Percentiles rank a stretch among this genome's conserved stretches.
These are phyloP conservation scores for Malassezia dermatis DNA, from an alignment of 1,284 basidiomycete genomes.

Conservation along the genomic window DNA sequence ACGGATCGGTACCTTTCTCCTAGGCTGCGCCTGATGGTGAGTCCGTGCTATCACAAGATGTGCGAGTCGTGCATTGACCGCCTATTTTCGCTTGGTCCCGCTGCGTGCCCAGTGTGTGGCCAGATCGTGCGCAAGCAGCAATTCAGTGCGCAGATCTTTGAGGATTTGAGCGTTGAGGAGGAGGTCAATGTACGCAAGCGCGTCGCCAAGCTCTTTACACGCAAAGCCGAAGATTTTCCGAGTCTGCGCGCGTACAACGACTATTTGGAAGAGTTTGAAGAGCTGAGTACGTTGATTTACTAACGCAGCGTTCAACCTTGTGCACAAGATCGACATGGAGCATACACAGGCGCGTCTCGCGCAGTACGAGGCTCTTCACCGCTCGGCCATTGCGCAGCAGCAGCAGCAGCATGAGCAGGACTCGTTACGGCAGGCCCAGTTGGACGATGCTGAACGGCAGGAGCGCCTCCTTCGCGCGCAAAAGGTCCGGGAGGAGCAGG, in stretches of 20 bases:
- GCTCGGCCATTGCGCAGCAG: constrained; percentile 26
- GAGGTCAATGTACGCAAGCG: constrained; percentile 80
- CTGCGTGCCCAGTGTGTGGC: constrained; percentile 86
- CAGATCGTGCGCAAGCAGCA: constrained; percentile 82
- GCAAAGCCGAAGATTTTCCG: constrained; percentile 76
- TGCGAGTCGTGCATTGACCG: constrained; percentile 70
- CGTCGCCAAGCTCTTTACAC: constrained; percentile 75
- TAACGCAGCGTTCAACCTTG: constrained; percentile 76
- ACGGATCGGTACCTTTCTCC: constrained; percentile 93
- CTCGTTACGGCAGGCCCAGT: constrained; percentile 23
- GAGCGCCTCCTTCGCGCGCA: constrained; percentile 29
- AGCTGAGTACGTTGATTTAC: constrained; percentile 61
- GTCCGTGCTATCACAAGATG: constrained; percentile 97
- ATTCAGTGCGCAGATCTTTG: constrained; percentile 92
- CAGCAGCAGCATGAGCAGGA: constrained; percentile 30
- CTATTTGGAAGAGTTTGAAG: constrained; percentile 90
- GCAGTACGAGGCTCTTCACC: constrained; percentile 56
- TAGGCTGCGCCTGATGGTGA: constrained; percentile 82
- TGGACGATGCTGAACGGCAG: constrained; percentile 27
- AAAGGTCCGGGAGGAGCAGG: constrained; percentile 29
- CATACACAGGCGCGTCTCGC: constrained; percentile 74
- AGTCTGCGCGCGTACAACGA: constrained; percentile 80
- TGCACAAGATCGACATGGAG: constrained; percentile 76
- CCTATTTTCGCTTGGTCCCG: constrained; percentile 87
- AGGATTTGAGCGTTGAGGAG: constrained; percentile 90